Conservation (phyloP, 192 early-diverging fungal species). For the Rhizoclosmatium sp. region DNA sequence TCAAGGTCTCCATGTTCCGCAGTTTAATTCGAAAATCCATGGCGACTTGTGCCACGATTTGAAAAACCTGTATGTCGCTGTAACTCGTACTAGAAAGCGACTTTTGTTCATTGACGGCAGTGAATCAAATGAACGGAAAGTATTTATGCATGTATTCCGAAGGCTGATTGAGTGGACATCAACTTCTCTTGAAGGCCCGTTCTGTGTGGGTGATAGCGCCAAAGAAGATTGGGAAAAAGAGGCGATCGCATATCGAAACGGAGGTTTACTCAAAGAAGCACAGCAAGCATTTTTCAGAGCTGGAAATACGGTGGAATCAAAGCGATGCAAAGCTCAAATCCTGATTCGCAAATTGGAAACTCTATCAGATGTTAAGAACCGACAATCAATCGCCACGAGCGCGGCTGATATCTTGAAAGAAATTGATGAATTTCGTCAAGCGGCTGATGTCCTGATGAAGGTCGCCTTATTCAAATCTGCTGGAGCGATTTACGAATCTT, state of each 20-base stretch:
- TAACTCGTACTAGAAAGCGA: background rate
- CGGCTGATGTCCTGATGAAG: background rate
- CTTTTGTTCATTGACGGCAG: background rate
- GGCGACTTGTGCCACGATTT: background rate
- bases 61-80: background rate
- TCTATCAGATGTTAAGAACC: background rate
- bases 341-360: background rate
- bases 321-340: background rate
- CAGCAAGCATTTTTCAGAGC: background rate
- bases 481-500: background rate
- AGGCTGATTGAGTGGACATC: background rate
- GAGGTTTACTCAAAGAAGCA: background rate
- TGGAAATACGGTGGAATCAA: background rate
- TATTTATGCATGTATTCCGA: background rate
- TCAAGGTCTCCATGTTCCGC: background rate
- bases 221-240: background rate
- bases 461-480: background rate
- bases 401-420: background rate
- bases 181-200: background rate
- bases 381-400: background rate
- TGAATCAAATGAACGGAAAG: background rate
- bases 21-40: background rate
- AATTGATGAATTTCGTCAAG: background rate
- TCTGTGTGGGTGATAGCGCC: background rate
- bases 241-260: background rate